phyloP scores from a whole-genome alignment of 371 early-diverging fungal species.

The Sporodiniella umbellata region DNA sequence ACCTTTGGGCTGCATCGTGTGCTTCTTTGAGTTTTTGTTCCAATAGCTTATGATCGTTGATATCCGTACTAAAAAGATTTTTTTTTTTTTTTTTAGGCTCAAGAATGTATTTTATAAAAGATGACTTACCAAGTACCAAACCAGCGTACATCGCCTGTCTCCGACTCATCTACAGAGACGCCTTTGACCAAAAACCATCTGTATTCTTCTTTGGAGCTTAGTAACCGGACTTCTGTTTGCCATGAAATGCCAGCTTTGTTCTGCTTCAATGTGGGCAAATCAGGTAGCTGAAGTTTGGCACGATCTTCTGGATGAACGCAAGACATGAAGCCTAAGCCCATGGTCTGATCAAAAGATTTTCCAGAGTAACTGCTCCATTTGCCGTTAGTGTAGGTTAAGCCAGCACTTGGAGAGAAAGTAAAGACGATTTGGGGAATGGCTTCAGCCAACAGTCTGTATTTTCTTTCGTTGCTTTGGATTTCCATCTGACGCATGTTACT shows the following conservation, averaged over 20 bases:
- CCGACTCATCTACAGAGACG: slow-evolving; percentile 57
- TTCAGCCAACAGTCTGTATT: slow-evolving; percentile 62
- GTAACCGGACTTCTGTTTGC: slow-evolving; percentile 55
- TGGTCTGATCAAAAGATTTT: slow-evolving; percentile 50
- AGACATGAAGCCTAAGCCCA: slow-evolving; percentile 61
- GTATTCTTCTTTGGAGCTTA: slow-evolving; percentile 47
- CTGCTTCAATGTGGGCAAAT: slow-evolving; percentile 23
- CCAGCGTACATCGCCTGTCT: slow-evolving; percentile 59
- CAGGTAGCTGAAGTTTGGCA: slow-evolving; percentile 52
- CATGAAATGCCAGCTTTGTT: slow-evolving; percentile 50
- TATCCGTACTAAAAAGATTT: slow-evolving; percentile 46
- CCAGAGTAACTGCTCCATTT: slow-evolving; percentile 63
- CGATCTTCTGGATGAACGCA: slow-evolving; percentile 64
- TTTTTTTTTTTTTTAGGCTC: slow-evolving; percentile 3
- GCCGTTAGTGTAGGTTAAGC: slow-evolving; percentile 59
- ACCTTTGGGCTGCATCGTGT: slow-evolving; percentile 65
- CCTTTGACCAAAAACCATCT: slow-evolving; percentile 66
- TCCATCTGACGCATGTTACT: slow-evolving; percentile 54
- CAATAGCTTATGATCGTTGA: slow-evolving; percentile 61
- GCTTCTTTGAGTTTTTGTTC: slow-evolving; percentile 68
- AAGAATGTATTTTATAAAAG: too few relatives aligned
- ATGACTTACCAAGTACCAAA: slow-evolving; percentile 59
- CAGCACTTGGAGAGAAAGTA: slow-evolving; percentile 57
- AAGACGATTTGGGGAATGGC: slow-evolving; percentile 70
- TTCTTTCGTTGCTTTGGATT: slow-evolving; percentile 60